Base-by-base conservation (phyloP, 2,329 filamentous ascomycete species). In the Blastomyces parvus region DNA sequence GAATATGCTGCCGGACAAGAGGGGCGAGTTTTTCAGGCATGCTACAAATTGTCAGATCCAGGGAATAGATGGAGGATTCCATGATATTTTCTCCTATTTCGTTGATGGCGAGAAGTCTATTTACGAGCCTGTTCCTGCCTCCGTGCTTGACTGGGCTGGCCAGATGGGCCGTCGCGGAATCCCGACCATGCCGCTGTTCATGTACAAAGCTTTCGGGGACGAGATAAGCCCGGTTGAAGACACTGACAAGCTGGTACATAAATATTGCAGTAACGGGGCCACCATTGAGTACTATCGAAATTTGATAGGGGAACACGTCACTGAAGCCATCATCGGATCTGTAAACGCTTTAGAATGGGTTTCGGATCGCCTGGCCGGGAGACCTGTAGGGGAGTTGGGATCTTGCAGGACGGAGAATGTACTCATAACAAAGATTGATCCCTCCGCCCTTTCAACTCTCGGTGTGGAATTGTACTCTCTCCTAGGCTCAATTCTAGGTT, bases 171-270 rank as follows among this genome's bases (percentile, higher is more conserved):
- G 74, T 17, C 70, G 73, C 27, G 74, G 79, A 59, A 70, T 75
- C 0, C 82, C 81, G 0, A 64, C 71, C 13, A 80, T 82, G 68
- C 81, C 82, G 0, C 61, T 83, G 7, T 80, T 80, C 64, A 68
- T 81, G 2, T 83, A 83, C 69, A 83, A 83, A 65, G 78, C 80
- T 0, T 74, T 79, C 22, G 64, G 68, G 2, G 81, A 84, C 46
- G 76, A 82, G 61, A 70, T 81, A 59, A 78, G 75, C 8, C 71
- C 73, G 3, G 71, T 81, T 2, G 70, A 66, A 4, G 77, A 79
- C 38, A 81, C 78, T 2, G 80, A 83, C 61, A 71, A 64, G 0
- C 66, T 82, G 22, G 74, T 82, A 0, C 61, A 72, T 0, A 67
- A 69, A 17, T 82, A 79, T 62, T 83, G 80, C 62, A 65, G 62